Conservation (phyloP, 768 basidiomycete genomes). For the Baorangia bicolor region DNA sequence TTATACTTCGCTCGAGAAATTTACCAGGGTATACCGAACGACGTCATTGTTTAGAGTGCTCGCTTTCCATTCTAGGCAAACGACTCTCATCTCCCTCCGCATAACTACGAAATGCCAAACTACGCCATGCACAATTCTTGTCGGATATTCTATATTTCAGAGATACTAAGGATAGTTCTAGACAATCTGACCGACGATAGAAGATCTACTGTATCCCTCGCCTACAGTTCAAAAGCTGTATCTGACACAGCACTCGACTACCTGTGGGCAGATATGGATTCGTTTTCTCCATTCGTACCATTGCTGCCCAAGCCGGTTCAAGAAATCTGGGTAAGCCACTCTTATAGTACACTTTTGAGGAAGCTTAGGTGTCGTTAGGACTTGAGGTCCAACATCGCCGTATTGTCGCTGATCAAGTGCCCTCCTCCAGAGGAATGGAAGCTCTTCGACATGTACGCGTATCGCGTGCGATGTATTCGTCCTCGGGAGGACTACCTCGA, state of each 20-base stretch:
- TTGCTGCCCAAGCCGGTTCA: constrained; percentile 9
- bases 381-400: constrained; percentile 1
- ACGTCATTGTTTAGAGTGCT: too few species aligned
- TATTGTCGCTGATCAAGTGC: constrained; percentile 7
- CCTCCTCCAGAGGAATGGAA: constrained; percentile 15
- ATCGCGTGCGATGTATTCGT: constrained; percentile 13
- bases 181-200: constrained; percentile 12
- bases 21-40: too few species aligned
- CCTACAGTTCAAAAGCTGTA: constrained; percentile 11
- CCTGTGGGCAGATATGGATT: constrained; percentile 20
- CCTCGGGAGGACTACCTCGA: constrained; percentile 7
- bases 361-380: constrained; percentile 1
- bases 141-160: constrained; percentile 11
- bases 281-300: constrained; percentile 16
- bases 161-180: constrained; percentile 15
- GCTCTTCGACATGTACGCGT: constrained; percentile 15
- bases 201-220: constrained; percentile 5
- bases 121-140: background rate
- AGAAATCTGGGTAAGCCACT: constrained; percentile 10
- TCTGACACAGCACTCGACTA: constrained; percentile 14
- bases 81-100: too few species aligned
- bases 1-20: too few species aligned
- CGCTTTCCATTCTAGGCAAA: too few species aligned
- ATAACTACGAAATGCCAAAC: background rate
- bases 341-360: background rate